A percentile compares a stretch with the other conserved stretches of the same genome.
phyloP scores from a whole-genome alignment of 2,329 filamentous ascomycete species.

The Corinectria fuckeliana region DNA sequence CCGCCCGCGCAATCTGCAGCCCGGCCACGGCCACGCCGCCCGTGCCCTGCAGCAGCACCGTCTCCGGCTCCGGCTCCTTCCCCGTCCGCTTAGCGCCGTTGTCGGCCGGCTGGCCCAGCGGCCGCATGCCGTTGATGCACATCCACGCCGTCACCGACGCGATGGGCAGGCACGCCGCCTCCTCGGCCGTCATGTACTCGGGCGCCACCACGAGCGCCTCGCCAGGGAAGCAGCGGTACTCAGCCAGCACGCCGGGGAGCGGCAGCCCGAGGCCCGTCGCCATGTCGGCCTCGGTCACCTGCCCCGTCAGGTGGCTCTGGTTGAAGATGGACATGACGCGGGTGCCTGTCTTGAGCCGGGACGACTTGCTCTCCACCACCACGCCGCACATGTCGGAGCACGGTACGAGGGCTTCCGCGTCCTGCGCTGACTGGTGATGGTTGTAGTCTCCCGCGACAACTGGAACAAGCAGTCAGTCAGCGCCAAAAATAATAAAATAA shows the following conservation, averaged over 20 bases:
- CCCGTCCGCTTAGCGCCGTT: too few species aligned
- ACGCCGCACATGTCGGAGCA: constrained; percentile 75
- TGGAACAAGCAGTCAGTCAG: constrained; percentile 34
- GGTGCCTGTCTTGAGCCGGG: constrained; percentile 60
- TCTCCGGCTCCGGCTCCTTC: constrained; percentile 32
- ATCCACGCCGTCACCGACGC: constrained; percentile 70
- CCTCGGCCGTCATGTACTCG: constrained; percentile 62
- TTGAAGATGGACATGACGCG: constrained; percentile 73
- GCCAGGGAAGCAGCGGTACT: constrained; percentile 65
- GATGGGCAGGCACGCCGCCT: constrained; percentile 67
- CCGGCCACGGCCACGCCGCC: constrained; percentile 60
- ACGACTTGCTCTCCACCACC: constrained; percentile 54
- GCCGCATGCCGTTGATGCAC: constrained; percentile 66
- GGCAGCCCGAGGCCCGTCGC: constrained; percentile 66
- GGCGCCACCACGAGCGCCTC: constrained; percentile 63
- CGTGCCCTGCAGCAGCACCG: constrained; percentile 61
- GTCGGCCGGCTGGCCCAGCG: constrained; percentile 56
- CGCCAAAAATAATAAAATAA: too few species aligned
- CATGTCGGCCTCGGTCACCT: constrained; percentile 62
- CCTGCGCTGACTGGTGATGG: constrained; percentile 63
- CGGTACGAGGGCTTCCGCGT: constrained; percentile 58
- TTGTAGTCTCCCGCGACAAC: constrained; percentile 71
- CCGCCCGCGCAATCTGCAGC: constrained; percentile 60
- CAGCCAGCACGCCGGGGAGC: constrained; percentile 61
- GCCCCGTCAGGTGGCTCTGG: constrained; percentile 63